A percentile compares a stretch with the other conserved stretches of the same genome.
Evolutionary conservation across 148 eudicot genomes (phyloP).

Genomic region (Talinum fruticosum): DNA sequence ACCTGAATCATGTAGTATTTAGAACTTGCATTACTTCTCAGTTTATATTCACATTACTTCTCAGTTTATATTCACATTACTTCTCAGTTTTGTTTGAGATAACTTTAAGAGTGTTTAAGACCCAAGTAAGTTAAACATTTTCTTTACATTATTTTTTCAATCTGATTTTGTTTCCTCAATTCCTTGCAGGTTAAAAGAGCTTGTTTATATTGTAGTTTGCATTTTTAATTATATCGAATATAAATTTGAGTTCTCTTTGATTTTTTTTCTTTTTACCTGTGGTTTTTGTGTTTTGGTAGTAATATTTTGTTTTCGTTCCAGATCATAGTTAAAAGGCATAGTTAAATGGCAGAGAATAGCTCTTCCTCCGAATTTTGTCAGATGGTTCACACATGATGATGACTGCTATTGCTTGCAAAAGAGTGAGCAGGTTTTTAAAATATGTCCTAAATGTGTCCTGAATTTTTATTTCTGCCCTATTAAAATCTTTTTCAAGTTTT

Average conservation of each 20-base stretch:
- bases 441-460: no score
- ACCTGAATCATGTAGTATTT: no score
- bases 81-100: no score
- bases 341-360: conserved; percentile 97
- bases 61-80: no score
- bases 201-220: neutral
- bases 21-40: no score
- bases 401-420: conserved; percentile 94
- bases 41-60: no score
- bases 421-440: conserved; percentile 85
- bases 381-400: conserved; percentile 99
- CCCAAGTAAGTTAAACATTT: no score
- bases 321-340: conserved; percentile 80
- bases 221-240: neutral
- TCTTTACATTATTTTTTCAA: no score
- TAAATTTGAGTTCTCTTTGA: no score
- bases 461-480: neutral
- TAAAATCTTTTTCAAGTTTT: neutral
- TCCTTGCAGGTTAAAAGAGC: neutral
- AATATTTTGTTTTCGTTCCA: conserved; percentile 14
- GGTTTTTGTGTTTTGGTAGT: neutral
- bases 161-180: neutral
- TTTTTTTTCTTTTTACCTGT: neutral
- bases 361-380: conserved; percentile 96
- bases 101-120: no score